Base-by-base conservation (phyloP, 352 stramenopile genomes). In the Blastocystis sp. region DNA sequence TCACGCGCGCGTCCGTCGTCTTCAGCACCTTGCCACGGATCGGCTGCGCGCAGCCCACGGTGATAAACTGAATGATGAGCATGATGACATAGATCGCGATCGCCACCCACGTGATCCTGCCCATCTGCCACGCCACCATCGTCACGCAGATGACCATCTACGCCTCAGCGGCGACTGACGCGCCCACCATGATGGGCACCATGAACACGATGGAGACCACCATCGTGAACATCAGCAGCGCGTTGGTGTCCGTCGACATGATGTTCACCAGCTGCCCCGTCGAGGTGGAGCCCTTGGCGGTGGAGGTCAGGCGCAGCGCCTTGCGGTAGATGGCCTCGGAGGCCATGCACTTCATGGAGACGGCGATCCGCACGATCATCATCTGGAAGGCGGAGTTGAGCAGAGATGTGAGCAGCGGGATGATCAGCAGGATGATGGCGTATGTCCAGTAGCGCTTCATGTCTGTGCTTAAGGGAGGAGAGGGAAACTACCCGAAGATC, bases 311-410 rank as follows among this genome's bases (percentile, higher is more conserved):
- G 3, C 88, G 86, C 21, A 93, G 74, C 34, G 90, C 89, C 61
- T 93, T 93, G 43, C 89, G 90, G 88, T 93, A 93, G 40, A 93
- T 91, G n/a, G 90, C 89, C 10, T 88, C 78, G 9, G 45, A 61
- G 43, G 62, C 78, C 62, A 88, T 88, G 10, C 43, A 41, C n/a
- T 56, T 69, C 21, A 88, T 61, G 34, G 62, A 41, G 1, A 74
- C 78, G 62, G 43, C 78, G 28, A 88, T 74, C 34, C 78, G 53
- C 64, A 67, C 40, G 45, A 74, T 52, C 64, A 79, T 88, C 78
- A 88, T 78, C 48, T 48, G 34, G 40, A 45, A 5, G 40, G 40
- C 11, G 28, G 62, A 69, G 62, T 5, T 17, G 40, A 69, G 7
- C 7, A 7, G 14, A 7, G 62, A 7, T 21, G 10, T 65, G 45